Evolutionary conservation across 176 grass and related monocot genomes (phyloP), one percentile per base, ranked within the genome.

Genomic region (Typha latifolia): DNA sequence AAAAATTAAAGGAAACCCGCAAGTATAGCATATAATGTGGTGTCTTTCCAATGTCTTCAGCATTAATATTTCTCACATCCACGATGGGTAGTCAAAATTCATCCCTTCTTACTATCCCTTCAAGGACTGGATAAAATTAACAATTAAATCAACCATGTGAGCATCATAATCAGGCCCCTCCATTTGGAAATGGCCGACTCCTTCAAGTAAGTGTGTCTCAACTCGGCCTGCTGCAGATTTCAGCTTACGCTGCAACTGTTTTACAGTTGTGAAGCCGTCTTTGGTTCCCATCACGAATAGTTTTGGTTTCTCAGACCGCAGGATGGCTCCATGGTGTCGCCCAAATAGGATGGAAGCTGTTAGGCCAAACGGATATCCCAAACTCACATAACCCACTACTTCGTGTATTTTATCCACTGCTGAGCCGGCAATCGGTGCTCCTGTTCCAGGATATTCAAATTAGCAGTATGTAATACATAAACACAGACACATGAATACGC

Each of bases 211-310:
- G 67, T 90, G 81, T 48, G 89, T 90, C 69, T 93, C 89, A 66
- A 75, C 82, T 78, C 47, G 74, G 34, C 94, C 94, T 63, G 74
- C 74, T 13, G 88, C 77, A 67, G 81, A 74, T 32, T 87, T 93
- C 16, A 99, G 89, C 64, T 93, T 90, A 78, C 82, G 92, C 75
- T 93, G 62, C 67, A 99, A 66, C 71, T 93, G 83, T 61, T 93
- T 93, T 57, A 99, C 89, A 16, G 89, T 99, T 63, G 86, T 99
- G 69, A 99, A 93, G 0, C 94, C 81, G 13, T 93, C 89, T 87
- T 84, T 99, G 18, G 94, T 93, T 61, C 89, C 94, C 86, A 93
- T 99, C 65, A 99, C 64, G 61, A 99, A 90, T 47, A 99, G 59
- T 49, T 93, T 93, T 20, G 86, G 84, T 78, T 90, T 93, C 55